These are phyloP conservation scores for Trametes punicea DNA, from an alignment of 768 basidiomycete species.

Conservation along the genomic window DNA sequence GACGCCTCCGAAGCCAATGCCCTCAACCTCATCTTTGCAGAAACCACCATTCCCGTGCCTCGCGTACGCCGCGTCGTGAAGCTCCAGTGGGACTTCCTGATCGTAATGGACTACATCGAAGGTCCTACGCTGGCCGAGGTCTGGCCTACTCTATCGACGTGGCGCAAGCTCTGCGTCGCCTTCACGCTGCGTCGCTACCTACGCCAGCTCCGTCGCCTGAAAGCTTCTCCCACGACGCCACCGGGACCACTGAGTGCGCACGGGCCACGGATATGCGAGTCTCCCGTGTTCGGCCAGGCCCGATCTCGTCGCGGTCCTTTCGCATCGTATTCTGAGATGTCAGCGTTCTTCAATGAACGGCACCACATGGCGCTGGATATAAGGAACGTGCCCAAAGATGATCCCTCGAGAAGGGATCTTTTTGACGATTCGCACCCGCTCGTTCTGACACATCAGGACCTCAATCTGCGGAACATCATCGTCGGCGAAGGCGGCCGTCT, in stretches of 20 bases:
- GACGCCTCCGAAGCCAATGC: neutral
- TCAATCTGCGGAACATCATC: constrained; percentile 28
- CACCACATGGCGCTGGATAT: neutral
- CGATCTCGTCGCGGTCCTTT: neutral
- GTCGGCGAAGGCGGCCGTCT: constrained; percentile 28
- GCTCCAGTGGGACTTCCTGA: neutral
- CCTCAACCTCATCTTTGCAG: neutral
- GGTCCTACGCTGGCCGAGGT: constrained; percentile 24
- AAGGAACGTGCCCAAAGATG: neutral
- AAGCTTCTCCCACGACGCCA: neutral
- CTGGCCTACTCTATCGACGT: constrained; percentile 27
- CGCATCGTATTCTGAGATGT: constrained; percentile 2
- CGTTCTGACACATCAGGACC: constrained; percentile 30
- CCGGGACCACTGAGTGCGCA: neutral
- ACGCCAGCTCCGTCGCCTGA: constrained; percentile 24
- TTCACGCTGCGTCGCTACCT: constrained; percentile 30
- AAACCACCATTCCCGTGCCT: constrained; percentile 20
- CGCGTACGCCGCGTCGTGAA: constrained; percentile 11
- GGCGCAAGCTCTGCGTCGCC: constrained; percentile 26
- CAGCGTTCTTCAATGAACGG: constrained; percentile 2
- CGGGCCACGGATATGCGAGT: neutral
- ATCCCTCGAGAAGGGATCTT: neutral
- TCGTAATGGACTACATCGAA: constrained; percentile 27
- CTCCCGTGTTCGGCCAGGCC: neutral
- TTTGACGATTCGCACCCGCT: constrained; percentile 19